Evolutionary conservation across 2,329 filamentous ascomycete species (phyloP).

Genomic region (Conoideocrella luteorostrata): DNA sequence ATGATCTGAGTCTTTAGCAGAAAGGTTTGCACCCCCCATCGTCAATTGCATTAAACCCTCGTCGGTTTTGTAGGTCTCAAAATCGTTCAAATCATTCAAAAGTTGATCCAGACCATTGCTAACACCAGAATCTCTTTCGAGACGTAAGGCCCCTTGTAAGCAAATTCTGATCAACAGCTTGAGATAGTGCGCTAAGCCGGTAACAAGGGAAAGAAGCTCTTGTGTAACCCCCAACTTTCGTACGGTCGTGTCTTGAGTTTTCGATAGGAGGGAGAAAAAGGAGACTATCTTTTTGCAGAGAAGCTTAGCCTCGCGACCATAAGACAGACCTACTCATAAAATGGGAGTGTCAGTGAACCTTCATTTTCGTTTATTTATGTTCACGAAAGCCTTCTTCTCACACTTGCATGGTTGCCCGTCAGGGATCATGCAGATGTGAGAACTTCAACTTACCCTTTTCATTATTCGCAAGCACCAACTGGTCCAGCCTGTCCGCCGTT

Average conservation of each 20-base stretch:
- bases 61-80: conserved; percentile 70
- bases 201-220: conserved; percentile 94
- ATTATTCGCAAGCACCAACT: conserved; percentile 58
- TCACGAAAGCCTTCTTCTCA: no score
- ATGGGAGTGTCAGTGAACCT: no score
- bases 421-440: no score
- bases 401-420: no score
- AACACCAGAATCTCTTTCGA: conserved; percentile 75
- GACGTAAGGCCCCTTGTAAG: conserved; percentile 82
- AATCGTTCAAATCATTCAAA: conserved; percentile 72
- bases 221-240: conserved; percentile 93
- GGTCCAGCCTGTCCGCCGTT: conserved; percentile 79
- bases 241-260: conserved; percentile 86
- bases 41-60: conserved; percentile 63
- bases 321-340: conserved; percentile 63
- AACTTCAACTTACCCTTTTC: conserved; percentile 72
- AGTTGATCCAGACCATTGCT: conserved; percentile 75
- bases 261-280: conserved; percentile 91
- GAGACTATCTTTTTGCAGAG: conserved; percentile 99
- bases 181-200: conserved; percentile 91
- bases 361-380: no score
- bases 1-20: conserved; percentile 74
- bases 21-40: conserved; percentile 58
- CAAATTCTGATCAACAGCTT: conserved; percentile 97
- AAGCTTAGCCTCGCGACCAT: conserved; percentile 92